Evolutionary conservation across 805 yeast genomes (phyloP).

Genomic region (Wickerhamiella siamensis): DNA sequence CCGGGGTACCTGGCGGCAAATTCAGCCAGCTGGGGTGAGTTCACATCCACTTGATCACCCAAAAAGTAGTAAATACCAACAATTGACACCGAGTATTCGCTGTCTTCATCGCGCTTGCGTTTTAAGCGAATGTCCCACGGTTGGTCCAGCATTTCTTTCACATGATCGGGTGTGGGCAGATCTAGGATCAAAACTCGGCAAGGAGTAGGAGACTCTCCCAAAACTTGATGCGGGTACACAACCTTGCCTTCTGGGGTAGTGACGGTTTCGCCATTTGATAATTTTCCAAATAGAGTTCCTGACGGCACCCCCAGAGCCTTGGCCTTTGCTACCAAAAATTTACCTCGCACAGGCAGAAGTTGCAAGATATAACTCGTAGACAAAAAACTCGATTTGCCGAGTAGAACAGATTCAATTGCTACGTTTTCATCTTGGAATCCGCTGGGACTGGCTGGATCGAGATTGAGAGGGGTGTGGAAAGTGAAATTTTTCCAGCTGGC

Average conservation of each 20-base stretch:
- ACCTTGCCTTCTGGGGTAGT: constrained; percentile 40
- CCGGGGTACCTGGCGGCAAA: constrained; percentile 32
- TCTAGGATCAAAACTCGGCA: constrained; percentile 56
- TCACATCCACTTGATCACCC: constrained; percentile 43
- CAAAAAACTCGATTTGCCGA: background rate
- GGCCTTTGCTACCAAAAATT: constrained; percentile 55
- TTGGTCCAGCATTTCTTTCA: constrained; percentile 21
- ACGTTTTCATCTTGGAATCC: constrained; percentile 23
- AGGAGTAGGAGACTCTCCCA: constrained; percentile 45
- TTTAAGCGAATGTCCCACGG: constrained; percentile 4
- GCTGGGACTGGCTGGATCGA: constrained; percentile 29
- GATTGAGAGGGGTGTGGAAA: constrained; percentile 48
- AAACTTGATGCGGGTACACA: constrained; percentile 55
- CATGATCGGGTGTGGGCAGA: constrained; percentile 43
- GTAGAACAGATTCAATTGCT: constrained; percentile 16
- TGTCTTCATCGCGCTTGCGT: constrained; percentile 13
- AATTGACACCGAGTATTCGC: constrained; percentile 19
- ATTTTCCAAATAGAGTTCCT: constrained; percentile 41
- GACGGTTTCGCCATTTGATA: constrained; percentile 48
- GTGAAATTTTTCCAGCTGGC: constrained; percentile 81
- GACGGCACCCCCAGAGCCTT: constrained; percentile 51
- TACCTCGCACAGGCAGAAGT: constrained; percentile 59
- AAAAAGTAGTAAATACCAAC: constrained; percentile 62
- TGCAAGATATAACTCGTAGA: constrained; percentile 49
- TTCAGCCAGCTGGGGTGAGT: constrained; percentile 4